Percentiles rank a stretch among this genome's conserved stretches.
These are phyloP conservation scores for Kurtzmaniella fragi DNA, from an alignment of 805 yeast species.

Conservation along the genomic window DNA sequence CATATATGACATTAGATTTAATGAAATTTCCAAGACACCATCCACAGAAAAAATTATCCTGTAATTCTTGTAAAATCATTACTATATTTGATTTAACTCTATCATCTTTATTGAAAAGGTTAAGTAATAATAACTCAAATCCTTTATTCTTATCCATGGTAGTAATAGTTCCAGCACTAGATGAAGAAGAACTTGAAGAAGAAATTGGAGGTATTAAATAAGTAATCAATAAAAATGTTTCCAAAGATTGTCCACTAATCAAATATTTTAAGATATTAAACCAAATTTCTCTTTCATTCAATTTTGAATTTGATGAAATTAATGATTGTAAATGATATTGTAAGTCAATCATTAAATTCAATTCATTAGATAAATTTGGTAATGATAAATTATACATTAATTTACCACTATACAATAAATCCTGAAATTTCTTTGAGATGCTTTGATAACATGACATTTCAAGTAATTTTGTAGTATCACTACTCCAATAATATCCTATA, in stretches of 20 bases:
- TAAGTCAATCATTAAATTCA: conserved; percentile 37
- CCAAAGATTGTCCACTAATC: conserved; percentile 37
- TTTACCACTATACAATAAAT: conserved; percentile 24
- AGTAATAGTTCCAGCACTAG: conserved; percentile 36
- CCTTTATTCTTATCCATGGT: conserved; percentile 42
- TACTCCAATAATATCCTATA: conserved; percentile 39
- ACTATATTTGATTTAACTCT: conserved; percentile 35
- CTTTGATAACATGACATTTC: conserved; percentile 39
- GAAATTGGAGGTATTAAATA: conserved; percentile 39
- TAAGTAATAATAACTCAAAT: conserved; percentile 35
- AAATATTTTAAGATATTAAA: conserved; percentile 37
- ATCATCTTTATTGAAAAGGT: conserved; percentile 37
- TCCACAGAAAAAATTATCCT: conserved; percentile 39
- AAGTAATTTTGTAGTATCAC: conserved; percentile 34
- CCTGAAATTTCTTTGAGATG: conserved; percentile 30
- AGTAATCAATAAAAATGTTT: conserved; percentile 33
- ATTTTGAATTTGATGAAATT: conserved; percentile 14
- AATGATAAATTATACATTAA: conserved; percentile 28
- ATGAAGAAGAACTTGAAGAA: conserved; percentile 30
- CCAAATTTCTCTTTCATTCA: conserved; percentile 35
- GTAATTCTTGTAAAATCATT: conserved; percentile 39
- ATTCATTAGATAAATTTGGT: conserved; percentile 35
- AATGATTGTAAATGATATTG: conserved; percentile 38
- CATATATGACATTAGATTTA: conserved; percentile 33
- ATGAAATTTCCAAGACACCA: conserved; percentile 38